These are phyloP conservation scores for Stereum hirsutum DNA, from an alignment of 1,284 basidiomycete species.

Conservation along the genomic window DNA sequence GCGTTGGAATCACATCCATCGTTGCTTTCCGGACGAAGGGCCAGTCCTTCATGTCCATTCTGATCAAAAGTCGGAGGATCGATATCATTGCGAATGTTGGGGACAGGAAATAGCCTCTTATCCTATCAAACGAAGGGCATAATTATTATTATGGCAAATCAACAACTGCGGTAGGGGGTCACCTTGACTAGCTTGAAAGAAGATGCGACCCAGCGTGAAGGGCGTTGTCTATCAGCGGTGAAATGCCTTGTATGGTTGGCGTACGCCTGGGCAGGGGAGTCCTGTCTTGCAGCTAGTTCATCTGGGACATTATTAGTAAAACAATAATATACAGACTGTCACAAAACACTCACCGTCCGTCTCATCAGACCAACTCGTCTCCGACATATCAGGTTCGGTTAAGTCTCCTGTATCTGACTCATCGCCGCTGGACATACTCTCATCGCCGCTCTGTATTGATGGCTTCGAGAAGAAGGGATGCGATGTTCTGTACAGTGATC, in stretches of 20 bases:
- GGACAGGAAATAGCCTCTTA: too few relatives aligned
- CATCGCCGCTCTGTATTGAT: conserved; percentile 29
- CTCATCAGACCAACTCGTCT: conserved; percentile 45
- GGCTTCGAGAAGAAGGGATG: conserved; percentile 33
- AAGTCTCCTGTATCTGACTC: conserved; percentile 71
- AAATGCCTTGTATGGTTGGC: too few relatives aligned
- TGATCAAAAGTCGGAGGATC: too few relatives aligned
- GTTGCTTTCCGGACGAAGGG: background rate
- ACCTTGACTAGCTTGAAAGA: conserved; percentile 28
- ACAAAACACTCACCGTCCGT: conserved; percentile 14
- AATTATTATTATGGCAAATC: too few relatives aligned
- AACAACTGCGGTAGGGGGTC: too few relatives aligned
- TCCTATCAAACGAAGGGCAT: too few relatives aligned
- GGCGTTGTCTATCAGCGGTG: too few relatives aligned
- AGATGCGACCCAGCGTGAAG: conserved; percentile 25
- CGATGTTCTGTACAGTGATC: conserved; percentile 11
- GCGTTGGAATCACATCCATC: background rate
- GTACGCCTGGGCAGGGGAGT: too few relatives aligned
- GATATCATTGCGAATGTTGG: too few relatives aligned
- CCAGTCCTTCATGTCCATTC: too few relatives aligned
- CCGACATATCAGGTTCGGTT: conserved; percentile 41
- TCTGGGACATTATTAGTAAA: too few relatives aligned
- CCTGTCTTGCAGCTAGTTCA: too few relatives aligned
- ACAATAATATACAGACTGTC: background rate
- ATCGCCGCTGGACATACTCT: conserved; percentile 55